Percentiles rank a stretch among this genome's conserved stretches.
phyloP scores from a whole-genome alignment of 2,329 filamentous ascomycete genomes.

The Rutstroemia sp. region DNA sequence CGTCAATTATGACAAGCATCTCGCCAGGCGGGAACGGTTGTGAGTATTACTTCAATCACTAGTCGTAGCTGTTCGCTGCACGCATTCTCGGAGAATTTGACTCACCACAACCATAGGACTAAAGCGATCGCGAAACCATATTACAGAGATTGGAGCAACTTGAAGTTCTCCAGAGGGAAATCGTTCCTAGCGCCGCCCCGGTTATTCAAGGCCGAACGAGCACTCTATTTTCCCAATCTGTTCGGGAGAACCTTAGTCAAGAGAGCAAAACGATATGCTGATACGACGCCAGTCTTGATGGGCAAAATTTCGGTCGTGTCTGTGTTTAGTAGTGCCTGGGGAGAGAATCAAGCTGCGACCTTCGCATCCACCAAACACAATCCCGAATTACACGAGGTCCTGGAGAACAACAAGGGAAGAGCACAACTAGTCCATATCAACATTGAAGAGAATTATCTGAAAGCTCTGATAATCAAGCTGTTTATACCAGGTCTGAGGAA shows the following conservation, averaged over 20 bases:
- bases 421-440: conserved; percentile 84
- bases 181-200: conserved; percentile 79
- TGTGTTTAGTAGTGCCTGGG: conserved; percentile 80
- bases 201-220: conserved; percentile 74
- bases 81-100: not conserved
- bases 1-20: conserved; percentile 76
- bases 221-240: conserved; percentile 92
- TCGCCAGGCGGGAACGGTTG: conserved; percentile 69
- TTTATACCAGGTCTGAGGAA: conserved; percentile 48
- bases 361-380: conserved; percentile 63
- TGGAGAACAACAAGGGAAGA: conserved; percentile 45
- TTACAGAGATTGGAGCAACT: conserved; percentile 90
- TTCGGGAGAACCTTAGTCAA: conserved; percentile 68
- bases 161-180: conserved; percentile 79
- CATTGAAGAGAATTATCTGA: conserved; percentile 72
- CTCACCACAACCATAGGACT: conserved; percentile 42
- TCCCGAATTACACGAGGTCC: conserved; percentile 55
- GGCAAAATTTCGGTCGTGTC: conserved; percentile 73
- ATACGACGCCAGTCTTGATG: conserved; percentile 69
- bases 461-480: conserved; percentile 49
- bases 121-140: conserved; percentile 78
- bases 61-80: too few relatives aligned
- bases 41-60: conserved; percentile 31
- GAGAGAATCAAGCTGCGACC: conserved; percentile 66
- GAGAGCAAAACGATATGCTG: conserved; percentile 35